Base-by-base conservation (phyloP, 2,329 filamentous ascomycete species). In the Colletotrichum liriopes region DNA sequence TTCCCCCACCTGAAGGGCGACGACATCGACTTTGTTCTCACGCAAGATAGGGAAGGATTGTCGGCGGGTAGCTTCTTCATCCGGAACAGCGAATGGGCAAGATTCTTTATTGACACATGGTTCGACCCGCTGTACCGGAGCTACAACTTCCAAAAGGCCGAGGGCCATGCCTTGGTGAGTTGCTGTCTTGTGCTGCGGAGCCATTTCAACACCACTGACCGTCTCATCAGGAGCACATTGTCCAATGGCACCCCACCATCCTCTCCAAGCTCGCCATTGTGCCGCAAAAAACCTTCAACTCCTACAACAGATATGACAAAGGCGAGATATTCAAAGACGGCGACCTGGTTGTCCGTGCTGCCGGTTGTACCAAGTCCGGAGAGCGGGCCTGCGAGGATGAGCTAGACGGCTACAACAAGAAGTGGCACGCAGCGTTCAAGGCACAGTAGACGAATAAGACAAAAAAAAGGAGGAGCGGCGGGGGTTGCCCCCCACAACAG, bases 231-330 rank as follows among this genome's bases (percentile, higher is more conserved):
- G 93, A 96, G 83, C 94, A 96, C 79, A 93, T 96, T 76, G 91
- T 94, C 43, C 96, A 98, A 86, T 99, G 96, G 97, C 96, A 99
- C 80, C 95, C 96, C 37, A 99, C 96, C 0, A 93, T 99, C 55
- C 89, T 99, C 14, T 94, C 96, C 47, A 96, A 95, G 79, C 85
- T 98, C 73, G 95, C 93, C 1, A 87, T 99, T 29, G 87, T 99
- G n/a, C 95, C 96, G 2, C 96, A 99, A 82, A 90, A 92, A 63
- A 86, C 88, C 43, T 85, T 99, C 80, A 97, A 97, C 79, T 89
- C 94, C 0, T 98, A 98, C 82, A 91, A 87, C 73, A 83, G 83
- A 63, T 79, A 81, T 52, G 82, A 84, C 29, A 81, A 86, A 70
- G 92, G 92, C 64, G 86, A 89, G 59, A 65, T 74, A 5, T 98